A percentile compares a stretch with the other conserved stretches of the same genome.
Evolutionary conservation across 208 protist genomes (phyloP).

Genomic region (Naegleria lovaniensis): DNA sequence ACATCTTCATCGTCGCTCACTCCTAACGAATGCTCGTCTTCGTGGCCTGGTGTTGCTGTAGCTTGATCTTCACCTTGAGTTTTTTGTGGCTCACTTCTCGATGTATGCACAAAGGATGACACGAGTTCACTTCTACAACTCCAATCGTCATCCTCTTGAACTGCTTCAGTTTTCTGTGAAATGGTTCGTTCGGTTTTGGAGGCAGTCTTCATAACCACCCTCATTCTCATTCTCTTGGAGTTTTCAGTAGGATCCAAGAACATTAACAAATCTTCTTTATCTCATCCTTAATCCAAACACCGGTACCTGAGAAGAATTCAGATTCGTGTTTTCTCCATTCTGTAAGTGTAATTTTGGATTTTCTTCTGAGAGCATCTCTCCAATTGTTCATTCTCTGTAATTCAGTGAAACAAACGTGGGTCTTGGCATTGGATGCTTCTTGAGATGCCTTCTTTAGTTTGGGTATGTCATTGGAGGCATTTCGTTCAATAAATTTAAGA

Average conservation of each 20-base stretch:
- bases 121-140: neutral
- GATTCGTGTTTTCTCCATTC: neutral
- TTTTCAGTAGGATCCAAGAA: conserved; percentile 4
- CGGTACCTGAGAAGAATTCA: neutral
- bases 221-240: neutral
- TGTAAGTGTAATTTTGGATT: neutral
- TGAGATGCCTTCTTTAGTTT: neutral
- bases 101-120: neutral
- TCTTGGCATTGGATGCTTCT: neutral
- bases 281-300: neutral
- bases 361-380: conserved; percentile 5
- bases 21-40: neutral
- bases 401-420: neutral
- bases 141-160: neutral
- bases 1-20: neutral
- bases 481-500: neutral
- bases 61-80: neutral
- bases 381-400: conserved; percentile 6
- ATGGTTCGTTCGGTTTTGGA: neutral
- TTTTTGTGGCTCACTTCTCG: neutral
- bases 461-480: neutral
- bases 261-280: neutral
- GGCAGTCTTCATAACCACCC: neutral
- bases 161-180: neutral
- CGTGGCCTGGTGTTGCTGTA: neutral